These are phyloP conservation scores for Wickerhamiella azyma DNA, from an alignment of 805 yeast genomes.

Conservation along the genomic window DNA sequence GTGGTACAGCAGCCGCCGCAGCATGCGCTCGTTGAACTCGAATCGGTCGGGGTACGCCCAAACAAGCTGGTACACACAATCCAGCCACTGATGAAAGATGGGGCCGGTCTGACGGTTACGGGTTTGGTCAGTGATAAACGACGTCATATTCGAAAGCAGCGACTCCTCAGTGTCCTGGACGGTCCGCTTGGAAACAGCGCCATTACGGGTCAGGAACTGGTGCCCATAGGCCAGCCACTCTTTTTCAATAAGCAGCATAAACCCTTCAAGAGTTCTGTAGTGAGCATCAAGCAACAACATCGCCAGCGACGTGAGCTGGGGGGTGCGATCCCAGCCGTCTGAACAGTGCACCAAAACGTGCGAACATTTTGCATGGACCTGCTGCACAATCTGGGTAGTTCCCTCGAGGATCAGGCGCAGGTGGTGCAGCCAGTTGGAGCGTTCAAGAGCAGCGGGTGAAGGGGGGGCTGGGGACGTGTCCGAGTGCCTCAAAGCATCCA, in stretches of 20 bases:
- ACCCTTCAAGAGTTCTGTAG: slow-evolving; percentile 78
- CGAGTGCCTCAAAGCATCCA: slow-evolving; percentile 49
- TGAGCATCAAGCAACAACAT: slow-evolving; percentile 85
- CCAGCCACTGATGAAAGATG: slow-evolving; percentile 85
- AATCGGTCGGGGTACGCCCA: slow-evolving; percentile 59
- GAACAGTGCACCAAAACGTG: slow-evolving; percentile 86
- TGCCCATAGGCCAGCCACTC: slow-evolving; percentile 96
- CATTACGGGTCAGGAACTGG: slow-evolving; percentile 70
- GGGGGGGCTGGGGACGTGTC: slow-evolving; percentile 43
- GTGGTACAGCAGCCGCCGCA: slow-evolving; percentile 76
- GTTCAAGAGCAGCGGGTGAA: slow-evolving; percentile 42
- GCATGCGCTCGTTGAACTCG: slow-evolving; percentile 79
- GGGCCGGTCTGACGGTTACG: slow-evolving; percentile 52
- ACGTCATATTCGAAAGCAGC: slow-evolving; percentile 37
- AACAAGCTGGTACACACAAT: slow-evolving; percentile 68
- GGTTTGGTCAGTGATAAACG: slow-evolving; percentile 18
- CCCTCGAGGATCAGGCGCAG: slow-evolving; percentile 55
- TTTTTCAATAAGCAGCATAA: slow-evolving; percentile 72
- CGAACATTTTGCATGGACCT: slow-evolving; percentile 69
- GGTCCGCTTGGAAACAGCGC: slow-evolving; percentile 29
- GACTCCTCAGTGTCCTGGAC: slow-evolving; percentile 21
- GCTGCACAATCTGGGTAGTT: slow-evolving; percentile 63
- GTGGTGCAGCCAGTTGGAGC: slow-evolving; percentile 70
- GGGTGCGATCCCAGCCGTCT: slow-evolving; percentile 97
- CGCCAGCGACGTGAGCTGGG: slow-evolving; percentile 72